Evolutionary conservation across 371 early-diverging fungal genomes (phyloP).

Genomic region (Mucor sp.): DNA sequence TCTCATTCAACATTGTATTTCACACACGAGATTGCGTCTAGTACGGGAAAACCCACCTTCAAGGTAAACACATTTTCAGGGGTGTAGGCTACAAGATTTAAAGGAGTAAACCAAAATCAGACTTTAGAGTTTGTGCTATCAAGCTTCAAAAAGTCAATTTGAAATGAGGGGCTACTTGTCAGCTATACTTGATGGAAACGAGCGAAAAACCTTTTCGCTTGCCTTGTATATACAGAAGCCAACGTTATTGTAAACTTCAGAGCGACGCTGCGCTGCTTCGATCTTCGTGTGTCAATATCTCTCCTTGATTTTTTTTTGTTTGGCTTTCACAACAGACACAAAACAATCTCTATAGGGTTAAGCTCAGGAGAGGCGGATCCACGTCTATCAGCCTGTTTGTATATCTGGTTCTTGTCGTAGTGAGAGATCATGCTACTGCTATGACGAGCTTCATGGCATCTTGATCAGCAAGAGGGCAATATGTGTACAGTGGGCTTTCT

Average conservation of each 20-base stretch:
- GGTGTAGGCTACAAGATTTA: background rate
- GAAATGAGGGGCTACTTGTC: background rate
- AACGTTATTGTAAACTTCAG: background rate
- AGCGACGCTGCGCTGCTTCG: background rate
- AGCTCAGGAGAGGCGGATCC: background rate
- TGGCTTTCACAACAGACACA: background rate
- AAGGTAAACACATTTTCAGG: constrained; percentile 1
- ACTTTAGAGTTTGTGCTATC: background rate
- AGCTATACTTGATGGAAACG: background rate
- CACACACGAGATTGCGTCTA: background rate
- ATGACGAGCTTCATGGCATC: too few species aligned
- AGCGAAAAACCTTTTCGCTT: background rate
- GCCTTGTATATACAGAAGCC: background rate
- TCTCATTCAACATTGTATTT: background rate
- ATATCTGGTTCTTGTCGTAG: background rate
- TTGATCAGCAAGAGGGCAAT: too few species aligned
- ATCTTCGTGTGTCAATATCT: background rate
- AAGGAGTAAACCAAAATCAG: background rate
- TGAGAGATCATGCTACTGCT: too few species aligned
- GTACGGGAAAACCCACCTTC: background rate
- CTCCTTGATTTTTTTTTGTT: background rate
- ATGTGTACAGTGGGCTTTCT: too few species aligned
- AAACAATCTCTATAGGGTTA: background rate
- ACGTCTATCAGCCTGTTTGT: background rate
- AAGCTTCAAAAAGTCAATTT: background rate